A percentile compares a stretch with the other conserved stretches of the same genome.
phyloP scores from a whole-genome alignment of 2,329 filamentous ascomycete genomes.

The Alternaria consortialis region DNA sequence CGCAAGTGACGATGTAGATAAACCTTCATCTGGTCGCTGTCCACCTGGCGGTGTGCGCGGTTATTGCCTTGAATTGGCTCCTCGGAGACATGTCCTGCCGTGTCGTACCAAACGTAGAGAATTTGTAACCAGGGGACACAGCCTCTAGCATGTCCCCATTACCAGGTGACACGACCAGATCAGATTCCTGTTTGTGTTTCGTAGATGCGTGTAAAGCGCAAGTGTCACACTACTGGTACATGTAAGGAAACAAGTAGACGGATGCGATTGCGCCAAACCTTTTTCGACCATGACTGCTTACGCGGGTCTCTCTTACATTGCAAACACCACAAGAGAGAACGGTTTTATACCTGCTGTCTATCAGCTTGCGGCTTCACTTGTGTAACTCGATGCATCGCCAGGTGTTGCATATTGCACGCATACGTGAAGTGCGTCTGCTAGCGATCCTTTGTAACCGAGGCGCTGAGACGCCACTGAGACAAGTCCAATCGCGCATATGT shows the following conservation, averaged over 20 bases:
- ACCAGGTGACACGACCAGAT: constrained; percentile 13
- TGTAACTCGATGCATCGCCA: not conserved
- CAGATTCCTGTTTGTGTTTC: not conserved
- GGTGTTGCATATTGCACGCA: not conserved
- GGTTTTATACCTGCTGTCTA: not conserved
- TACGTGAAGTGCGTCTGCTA: constrained; percentile 7
- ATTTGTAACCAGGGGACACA: constrained; percentile 8
- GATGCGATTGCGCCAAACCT: constrained; percentile 6
- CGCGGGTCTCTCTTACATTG: not conserved
- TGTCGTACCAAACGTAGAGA: constrained; percentile 7
- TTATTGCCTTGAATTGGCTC: constrained; percentile 4
- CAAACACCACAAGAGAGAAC: not conserved
- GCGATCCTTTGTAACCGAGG: constrained; percentile 13
- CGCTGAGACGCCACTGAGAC: constrained; percentile 45
- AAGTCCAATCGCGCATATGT: constrained; percentile 18
- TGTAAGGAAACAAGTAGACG: not conserved
- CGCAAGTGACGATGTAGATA: constrained; percentile 3
- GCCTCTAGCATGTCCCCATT: constrained; percentile 8
- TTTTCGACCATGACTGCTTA: not conserved
- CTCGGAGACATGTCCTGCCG: constrained; percentile 1
- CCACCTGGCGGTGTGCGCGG: constrained; percentile 2
- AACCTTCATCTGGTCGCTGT: constrained; percentile 8
- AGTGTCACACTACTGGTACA: not conserved
- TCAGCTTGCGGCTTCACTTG: not conserved
- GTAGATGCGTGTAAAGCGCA: not conserved